Conservation (phyloP, 306 rosid species). For the Neltuma alba region DNA sequence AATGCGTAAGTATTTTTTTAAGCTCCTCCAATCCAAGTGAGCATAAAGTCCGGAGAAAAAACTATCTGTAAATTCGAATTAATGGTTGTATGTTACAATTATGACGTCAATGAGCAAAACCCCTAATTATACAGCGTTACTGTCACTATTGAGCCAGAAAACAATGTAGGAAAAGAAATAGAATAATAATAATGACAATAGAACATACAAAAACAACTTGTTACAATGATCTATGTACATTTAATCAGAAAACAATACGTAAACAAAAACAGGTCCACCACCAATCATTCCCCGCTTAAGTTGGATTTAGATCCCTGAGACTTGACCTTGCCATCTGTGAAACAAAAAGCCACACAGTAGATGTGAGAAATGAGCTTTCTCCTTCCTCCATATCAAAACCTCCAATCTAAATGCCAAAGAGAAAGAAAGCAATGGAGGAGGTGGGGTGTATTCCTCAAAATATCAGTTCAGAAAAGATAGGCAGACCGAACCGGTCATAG, state of each 20-base stretch:
- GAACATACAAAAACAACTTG: conserved; percentile 43
- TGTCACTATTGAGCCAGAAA: conserved; percentile 36
- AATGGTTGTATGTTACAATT: conserved; percentile 43
- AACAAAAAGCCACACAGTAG: conserved; percentile 38
- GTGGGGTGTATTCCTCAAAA: too few species aligned
- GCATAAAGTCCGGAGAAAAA: conserved; percentile 7
- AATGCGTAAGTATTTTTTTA: too few species aligned
- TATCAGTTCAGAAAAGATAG: neutral
- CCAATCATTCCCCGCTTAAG: conserved; percentile 49
- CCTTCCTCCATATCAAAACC: neutral
- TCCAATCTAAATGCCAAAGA: neutral
- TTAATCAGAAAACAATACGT: conserved; percentile 48
- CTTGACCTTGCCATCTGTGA: conserved; percentile 98
- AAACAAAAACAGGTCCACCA: conserved; percentile 47
- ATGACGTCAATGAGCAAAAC: conserved; percentile 49
- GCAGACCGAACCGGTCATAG: neutral
- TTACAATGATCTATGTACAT: conserved; percentile 84
- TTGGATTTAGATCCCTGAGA: conserved; percentile 72
- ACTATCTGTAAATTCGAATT: conserved; percentile 32
- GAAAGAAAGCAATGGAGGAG: neutral
- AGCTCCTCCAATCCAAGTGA: too few species aligned
- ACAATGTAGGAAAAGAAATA: conserved; percentile 29
- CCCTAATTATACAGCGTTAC: conserved; percentile 50
- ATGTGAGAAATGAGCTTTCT: neutral
- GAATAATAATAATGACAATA: conserved; percentile 22